phyloP scores from a whole-genome alignment of 345 rosid genomes.

The Litchi chinensis region DNA sequence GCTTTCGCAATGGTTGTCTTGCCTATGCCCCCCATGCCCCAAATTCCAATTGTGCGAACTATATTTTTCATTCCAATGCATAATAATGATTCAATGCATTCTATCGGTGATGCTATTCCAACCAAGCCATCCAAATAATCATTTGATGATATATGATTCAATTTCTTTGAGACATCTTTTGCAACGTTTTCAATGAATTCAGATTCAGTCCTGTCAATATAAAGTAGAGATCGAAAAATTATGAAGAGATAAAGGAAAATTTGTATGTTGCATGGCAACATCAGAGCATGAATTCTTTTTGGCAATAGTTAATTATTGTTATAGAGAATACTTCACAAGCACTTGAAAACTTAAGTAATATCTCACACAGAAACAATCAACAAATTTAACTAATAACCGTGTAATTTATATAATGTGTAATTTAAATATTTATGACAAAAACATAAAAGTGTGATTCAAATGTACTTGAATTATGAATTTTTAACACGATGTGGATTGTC shows the following conservation, averaged over 20 bases:
- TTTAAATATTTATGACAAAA: too few species aligned
- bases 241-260: neutral
- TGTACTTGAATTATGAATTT: too few species aligned
- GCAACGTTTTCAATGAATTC: slow-evolving; percentile 10
- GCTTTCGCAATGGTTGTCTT: slow-evolving; percentile 41
- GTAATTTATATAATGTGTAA: too few species aligned
- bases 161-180: neutral
- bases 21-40: slow-evolving; percentile 39
- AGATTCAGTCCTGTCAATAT: slow-evolving; percentile 13
- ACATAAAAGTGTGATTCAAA: too few species aligned
- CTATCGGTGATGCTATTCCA: slow-evolving; percentile 14
- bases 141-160: neutral
- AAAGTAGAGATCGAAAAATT: neutral
- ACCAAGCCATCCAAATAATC: neutral
- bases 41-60: slow-evolving; percentile 25
- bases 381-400: too few species aligned
- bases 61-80: neutral
- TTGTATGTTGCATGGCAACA: neutral
- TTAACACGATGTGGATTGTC: too few species aligned
- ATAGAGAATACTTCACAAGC: too few species aligned
- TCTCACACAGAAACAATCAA: too few species aligned
- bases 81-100: slow-evolving; percentile 8
- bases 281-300: too few species aligned
- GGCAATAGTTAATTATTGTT: too few species aligned
- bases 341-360: too few species aligned